These are phyloP conservation scores for Pholiota conissans DNA, from an alignment of 768 basidiomycete species.

Conservation along the genomic window DNA sequence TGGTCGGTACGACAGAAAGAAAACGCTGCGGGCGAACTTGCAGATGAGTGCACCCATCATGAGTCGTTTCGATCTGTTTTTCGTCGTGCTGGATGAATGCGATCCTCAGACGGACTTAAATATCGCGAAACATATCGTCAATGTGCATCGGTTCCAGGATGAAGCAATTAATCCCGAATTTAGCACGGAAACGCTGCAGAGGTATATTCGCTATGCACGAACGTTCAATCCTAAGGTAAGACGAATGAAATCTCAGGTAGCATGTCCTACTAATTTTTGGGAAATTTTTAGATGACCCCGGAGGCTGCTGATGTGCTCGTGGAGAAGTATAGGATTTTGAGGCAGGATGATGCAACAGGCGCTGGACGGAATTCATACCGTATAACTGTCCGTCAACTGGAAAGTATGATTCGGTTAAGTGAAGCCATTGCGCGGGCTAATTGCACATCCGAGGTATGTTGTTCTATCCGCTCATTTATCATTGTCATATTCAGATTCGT, in stretches of 20 bases:
- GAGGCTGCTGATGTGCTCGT: conserved; percentile 93
- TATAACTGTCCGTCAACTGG: conserved; percentile 96
- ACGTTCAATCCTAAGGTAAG: conserved; percentile 96
- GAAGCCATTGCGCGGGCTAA: conserved; percentile 98
- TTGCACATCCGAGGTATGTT: conserved; percentile 83
- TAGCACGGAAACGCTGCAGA: conserved; percentile 92
- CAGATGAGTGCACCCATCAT: conserved; percentile 99
- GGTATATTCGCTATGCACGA: conserved; percentile 95
- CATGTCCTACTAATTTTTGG: conserved; percentile 4
- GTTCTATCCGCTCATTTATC: not conserved
- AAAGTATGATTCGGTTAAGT: conserved; percentile 96
- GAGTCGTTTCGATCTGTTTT: conserved; percentile 98
- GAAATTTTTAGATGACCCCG: conserved; percentile 76
- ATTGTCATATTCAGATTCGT: not conserved
- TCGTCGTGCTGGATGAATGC: conserved; percentile 97
- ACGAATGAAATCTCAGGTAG: not conserved
- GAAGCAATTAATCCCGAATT: conserved; percentile 96
- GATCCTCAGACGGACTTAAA: conserved; percentile 90
- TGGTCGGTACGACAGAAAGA: conserved; percentile 95
- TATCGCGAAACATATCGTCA: conserved; percentile 96
- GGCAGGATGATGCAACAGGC: conserved; percentile 92
- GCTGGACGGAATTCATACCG: conserved; percentile 90
- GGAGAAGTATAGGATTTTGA: conserved; percentile 88
- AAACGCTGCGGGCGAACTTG: conserved; percentile 86
- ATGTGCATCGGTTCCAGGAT: conserved; percentile 94